Conservation (phyloP, 495 filamentous ascomycete genomes). For the Elasticomyces elasticus region DNA sequence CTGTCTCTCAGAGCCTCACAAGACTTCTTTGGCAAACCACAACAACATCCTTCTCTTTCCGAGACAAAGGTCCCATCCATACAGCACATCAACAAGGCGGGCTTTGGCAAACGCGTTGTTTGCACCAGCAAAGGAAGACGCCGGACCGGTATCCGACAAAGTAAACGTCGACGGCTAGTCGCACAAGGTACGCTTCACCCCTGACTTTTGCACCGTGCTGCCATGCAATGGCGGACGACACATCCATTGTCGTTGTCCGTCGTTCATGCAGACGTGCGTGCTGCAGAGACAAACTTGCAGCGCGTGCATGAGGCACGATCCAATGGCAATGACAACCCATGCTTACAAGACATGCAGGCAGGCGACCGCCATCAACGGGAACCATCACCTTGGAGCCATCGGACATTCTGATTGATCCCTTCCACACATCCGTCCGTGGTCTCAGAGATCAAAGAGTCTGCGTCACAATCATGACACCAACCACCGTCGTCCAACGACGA, state of each 20-base stretch:
- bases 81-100: not conserved
- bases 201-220: not conserved
- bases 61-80: constrained; percentile 15
- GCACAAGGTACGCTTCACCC: constrained; percentile 18
- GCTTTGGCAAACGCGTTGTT: not conserved
- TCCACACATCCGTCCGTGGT: not conserved
- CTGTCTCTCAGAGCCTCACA: constrained; percentile 2
- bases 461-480: constrained; percentile 6
- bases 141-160: not conserved
- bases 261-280: constrained; percentile 15
- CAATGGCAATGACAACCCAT: constrained; percentile 2
- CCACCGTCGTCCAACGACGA: not conserved
- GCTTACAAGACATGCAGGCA: constrained; percentile 24
- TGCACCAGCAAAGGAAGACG: constrained; percentile 6
- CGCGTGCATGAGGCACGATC: constrained; percentile 7
- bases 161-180: constrained; percentile 12
- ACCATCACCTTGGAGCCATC: not conserved
- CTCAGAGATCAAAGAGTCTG: not conserved
- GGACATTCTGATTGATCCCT: not conserved
- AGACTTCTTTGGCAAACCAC: constrained; percentile 7
- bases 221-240: not conserved
- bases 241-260: not conserved
- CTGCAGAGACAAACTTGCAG: constrained; percentile 1
- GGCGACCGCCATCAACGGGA: not conserved
- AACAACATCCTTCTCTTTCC: not conserved